phyloP scores from a whole-genome alignment of 2,329 filamentous ascomycete species.

The Emergomyces orientalis region DNA sequence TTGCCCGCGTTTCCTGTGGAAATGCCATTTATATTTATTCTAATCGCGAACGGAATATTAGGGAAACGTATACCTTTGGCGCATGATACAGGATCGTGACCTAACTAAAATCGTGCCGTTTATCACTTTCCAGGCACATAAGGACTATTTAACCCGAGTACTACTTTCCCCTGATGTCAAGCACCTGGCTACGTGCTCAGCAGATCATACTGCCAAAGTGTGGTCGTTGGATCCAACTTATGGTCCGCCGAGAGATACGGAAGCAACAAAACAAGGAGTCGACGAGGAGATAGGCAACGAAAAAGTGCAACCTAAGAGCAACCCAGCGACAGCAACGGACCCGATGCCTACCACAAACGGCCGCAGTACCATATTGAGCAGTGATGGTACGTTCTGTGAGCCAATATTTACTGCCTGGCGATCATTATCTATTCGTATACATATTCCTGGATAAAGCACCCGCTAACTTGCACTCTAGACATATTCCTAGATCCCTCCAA shows the following conservation, averaged over 20 bases:
- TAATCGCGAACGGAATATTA: conserved; percentile 31
- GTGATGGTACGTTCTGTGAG: conserved; percentile 1
- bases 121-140: conserved; percentile 82
- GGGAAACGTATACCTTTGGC: conserved; percentile 97
- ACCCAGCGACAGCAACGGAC: neutral
- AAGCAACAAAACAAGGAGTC: conserved; percentile 11
- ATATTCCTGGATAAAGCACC: neutral
- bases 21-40: neutral
- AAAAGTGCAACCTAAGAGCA: neutral
- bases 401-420: neutral
- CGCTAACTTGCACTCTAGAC: neutral
- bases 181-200: conserved; percentile 85
- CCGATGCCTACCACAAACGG: neutral
- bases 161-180: conserved; percentile 88
- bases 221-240: conserved; percentile 79
- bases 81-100: conserved; percentile 73
- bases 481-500: conserved; percentile 5
- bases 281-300: neutral
- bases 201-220: conserved; percentile 90
- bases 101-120: conserved; percentile 76
- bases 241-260: conserved; percentile 30
- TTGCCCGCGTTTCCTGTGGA: neutral
- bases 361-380: neutral
- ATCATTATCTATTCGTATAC: neutral
- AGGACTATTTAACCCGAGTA: conserved; percentile 85